Evolutionary conservation across 2,329 filamentous ascomycete genomes (phyloP).

Genomic region (Dothistroma pini): DNA sequence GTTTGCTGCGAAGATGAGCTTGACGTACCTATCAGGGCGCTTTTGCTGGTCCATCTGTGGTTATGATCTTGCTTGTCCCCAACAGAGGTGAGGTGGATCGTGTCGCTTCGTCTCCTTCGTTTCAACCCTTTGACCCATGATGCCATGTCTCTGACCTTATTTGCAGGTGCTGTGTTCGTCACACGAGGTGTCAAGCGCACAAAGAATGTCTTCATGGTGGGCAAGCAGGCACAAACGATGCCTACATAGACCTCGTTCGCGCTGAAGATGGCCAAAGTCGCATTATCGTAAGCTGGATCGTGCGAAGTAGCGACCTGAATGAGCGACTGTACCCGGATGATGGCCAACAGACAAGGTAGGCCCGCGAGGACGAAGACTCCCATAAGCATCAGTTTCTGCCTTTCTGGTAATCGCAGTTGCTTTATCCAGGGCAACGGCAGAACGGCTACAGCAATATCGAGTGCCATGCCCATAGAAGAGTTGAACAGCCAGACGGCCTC

Average conservation of each 20-base stretch:
- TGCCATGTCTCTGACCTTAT: background rate
- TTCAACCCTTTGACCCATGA: background rate
- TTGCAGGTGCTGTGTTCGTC: background rate
- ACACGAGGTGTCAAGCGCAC: background rate
- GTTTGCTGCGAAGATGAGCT: background rate
- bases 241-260: constrained; percentile 7
- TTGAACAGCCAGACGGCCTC: constrained; percentile 6
- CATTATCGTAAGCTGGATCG: constrained; percentile 6
- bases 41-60: background rate
- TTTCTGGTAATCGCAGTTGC: background rate
- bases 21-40: background rate
- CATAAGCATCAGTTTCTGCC: constrained; percentile 6
- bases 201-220: constrained; percentile 4
- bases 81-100: background rate
- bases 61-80: background rate
- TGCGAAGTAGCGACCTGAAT: constrained; percentile 4
- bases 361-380: constrained; percentile 8
- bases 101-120: background rate
- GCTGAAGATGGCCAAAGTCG: constrained; percentile 5
- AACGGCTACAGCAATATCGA: constrained; percentile 7
- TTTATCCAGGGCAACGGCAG: constrained; percentile 10
- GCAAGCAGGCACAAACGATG: constrained; percentile 10
- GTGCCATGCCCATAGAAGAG: constrained; percentile 5
- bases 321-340: constrained; percentile 8
- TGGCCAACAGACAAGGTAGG: constrained; percentile 8